Base-by-base conservation (phyloP, 2,329 filamentous ascomycete species). In the Fusarium sacchari region DNA sequence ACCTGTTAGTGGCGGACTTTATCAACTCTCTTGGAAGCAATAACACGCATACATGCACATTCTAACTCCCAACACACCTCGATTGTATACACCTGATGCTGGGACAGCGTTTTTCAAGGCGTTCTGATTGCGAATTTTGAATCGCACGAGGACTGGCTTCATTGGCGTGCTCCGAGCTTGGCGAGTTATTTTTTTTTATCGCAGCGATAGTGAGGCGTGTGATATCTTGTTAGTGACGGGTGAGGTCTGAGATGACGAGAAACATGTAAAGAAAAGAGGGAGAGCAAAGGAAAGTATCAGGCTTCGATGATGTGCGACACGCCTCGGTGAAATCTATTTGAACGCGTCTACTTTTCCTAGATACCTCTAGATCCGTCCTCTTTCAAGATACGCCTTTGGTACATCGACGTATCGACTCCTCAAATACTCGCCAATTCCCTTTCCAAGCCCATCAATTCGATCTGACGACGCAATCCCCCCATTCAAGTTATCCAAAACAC, bases 351-450 rank as follows among this genome's bases (percentile, higher is more conserved):
- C 5, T 24, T 18, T 40, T 10, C 1, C 11, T 0, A n/a, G n/a
- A n/a, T n/a, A 4, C 1, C 17, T n/a, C 24, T 69, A 69, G 15
- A 84, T 75, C 22, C 72, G 67, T 2, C 84, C 84, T 59, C 84
- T 79, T 46, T 84, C 78, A 30, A 86, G 74, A 76, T 86, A 87
- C 49, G 76, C 72, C 32, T 81, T 80, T 9, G 84, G 85, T 7
- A 86, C 76, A 64, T 86, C 84, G 0, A 87, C 83, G n/a, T 79
- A 80, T 69, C 83, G 84, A 28, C 82, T 82, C 52, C 84, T 76
- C 58, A 87, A 53, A 71, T 85, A 86, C 79, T 87, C 85, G 20
- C 79, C 81, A 43, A 82, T 79, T 28, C 84, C 84, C 80, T 87
- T 87, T 0, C 84, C 85, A 20, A 87, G 74, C 2, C 82, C 83